Evolutionary conservation across 305 asterid species (phyloP).

Genomic region (Fraxinus platypoda): DNA sequence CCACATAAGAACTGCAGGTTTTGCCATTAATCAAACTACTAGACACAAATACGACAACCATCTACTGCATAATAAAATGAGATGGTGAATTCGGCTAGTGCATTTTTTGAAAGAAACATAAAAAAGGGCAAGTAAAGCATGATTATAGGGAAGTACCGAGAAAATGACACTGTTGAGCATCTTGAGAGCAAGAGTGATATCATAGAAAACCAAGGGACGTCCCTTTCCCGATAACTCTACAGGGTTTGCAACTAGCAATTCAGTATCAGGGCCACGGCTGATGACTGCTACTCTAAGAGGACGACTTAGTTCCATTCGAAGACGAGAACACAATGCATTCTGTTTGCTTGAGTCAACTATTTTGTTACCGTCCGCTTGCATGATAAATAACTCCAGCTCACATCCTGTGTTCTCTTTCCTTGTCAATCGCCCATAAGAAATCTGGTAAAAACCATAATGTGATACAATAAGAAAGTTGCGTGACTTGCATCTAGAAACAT

Average conservation of each 20-base stretch:
- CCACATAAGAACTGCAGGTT: background rate
- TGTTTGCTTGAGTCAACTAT: slow-evolving; percentile 66
- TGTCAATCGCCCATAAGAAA: slow-evolving; percentile 78
- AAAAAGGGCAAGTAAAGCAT: background rate
- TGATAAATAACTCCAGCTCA: slow-evolving; percentile 78
- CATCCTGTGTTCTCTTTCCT: slow-evolving; percentile 45
- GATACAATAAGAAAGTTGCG: background rate
- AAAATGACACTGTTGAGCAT: slow-evolving; percentile 62
- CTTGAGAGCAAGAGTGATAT: slow-evolving; percentile 84
- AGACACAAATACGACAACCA: background rate
- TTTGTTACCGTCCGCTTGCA: slow-evolving; percentile 87
- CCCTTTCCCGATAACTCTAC: slow-evolving; percentile 73
- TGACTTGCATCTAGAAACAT: background rate
- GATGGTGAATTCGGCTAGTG: background rate
- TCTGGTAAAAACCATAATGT: slow-evolving; percentile 29
- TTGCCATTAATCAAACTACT: background rate
- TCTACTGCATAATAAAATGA: background rate
- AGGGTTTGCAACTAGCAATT: slow-evolving; percentile 79
- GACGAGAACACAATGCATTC: slow-evolving; percentile 51
- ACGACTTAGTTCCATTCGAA: slow-evolving; percentile 65
- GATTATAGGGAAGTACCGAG: slow-evolving; percentile 45
- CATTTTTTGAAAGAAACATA: background rate
- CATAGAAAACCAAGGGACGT: slow-evolving; percentile 72
- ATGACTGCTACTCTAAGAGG: slow-evolving; percentile 70
- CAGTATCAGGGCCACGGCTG: slow-evolving; percentile 88